A percentile compares a stretch with the other conserved stretches of the same genome.
Evolutionary conservation across 257 asterid species (phyloP).

Genomic region (Solanum chilense): DNA sequence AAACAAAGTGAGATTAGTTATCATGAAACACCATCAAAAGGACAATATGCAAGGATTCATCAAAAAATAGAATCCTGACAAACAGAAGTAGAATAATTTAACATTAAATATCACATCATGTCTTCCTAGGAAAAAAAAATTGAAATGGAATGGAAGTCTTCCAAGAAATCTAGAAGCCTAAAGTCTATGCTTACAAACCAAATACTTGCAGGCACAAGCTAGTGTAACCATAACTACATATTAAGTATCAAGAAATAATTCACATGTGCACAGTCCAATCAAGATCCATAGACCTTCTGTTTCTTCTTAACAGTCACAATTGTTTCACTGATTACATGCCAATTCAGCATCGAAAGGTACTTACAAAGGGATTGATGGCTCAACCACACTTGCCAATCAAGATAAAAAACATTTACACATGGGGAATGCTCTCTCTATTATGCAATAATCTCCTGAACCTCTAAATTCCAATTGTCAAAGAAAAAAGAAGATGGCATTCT

Average conservation of each 20-base stretch:
- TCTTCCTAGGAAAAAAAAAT: neutral
- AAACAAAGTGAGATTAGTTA: neutral
- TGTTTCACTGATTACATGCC: neutral
- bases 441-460: neutral
- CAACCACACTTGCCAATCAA: neutral
- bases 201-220: neutral
- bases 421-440: neutral
- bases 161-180: neutral
- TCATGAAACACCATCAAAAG: neutral
- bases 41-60: neutral
- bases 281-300: neutral
- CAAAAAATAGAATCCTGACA: neutral
- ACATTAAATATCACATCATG: neutral
- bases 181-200: neutral
- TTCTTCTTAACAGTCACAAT: neutral
- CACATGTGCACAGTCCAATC: neutral
- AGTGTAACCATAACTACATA: neutral
- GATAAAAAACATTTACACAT: neutral
- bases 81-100: neutral
- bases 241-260: neutral
- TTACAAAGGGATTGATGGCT: neutral
- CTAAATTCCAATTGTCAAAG: neutral
- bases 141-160: neutral
- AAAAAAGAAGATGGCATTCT: neutral
- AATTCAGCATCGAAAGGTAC: neutral